Conservation (phyloP, 2,329 filamentous ascomycete species). For the Trichoderma arundinaceum region DNA sequence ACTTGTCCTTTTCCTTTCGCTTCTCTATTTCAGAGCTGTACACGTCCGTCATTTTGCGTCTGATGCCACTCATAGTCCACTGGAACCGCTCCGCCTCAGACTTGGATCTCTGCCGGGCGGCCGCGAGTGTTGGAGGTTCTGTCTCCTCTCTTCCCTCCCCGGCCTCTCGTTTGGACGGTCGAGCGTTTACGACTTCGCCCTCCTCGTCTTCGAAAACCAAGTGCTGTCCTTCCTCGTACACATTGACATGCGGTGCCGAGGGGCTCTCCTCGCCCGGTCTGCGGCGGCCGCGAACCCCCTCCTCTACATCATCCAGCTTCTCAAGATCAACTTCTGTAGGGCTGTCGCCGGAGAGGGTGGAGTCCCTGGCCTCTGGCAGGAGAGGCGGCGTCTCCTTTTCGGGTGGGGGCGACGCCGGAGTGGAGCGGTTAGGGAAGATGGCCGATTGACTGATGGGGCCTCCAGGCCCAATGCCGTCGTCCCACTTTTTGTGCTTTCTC, state of each 20-base stretch:
- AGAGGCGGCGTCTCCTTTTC: constrained; percentile 43
- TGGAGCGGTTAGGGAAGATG: constrained; percentile 69
- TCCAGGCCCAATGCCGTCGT: constrained; percentile 75
- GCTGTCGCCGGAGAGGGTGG: constrained; percentile 44
- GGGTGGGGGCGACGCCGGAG: constrained; percentile 35
- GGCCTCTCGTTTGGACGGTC: constrained; percentile 42
- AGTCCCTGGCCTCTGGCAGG: constrained; percentile 41
- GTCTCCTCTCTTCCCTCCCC: constrained; percentile 24
- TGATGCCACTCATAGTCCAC: constrained; percentile 51
- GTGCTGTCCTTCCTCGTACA: constrained; percentile 80
- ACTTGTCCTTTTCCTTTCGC: constrained; percentile 66
- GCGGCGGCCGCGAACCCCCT: constrained; percentile 35
- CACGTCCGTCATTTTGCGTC: constrained; percentile 57
- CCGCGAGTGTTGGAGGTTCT: constrained; percentile 30
- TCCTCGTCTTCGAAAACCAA: constrained; percentile 84
- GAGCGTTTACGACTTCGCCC: constrained; percentile 78
- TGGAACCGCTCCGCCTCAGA: constrained; percentile 25
- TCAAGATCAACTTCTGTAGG: constrained; percentile 42
- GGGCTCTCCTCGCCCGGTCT: constrained; percentile 13
- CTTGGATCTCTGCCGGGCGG: constrained; percentile 33
- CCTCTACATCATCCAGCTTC: constrained; percentile 35
- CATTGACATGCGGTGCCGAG: constrained; percentile 57
- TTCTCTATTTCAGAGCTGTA: constrained; percentile 66
- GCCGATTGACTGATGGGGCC: constrained; percentile 90
- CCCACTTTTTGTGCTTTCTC: constrained; percentile 70